Evolutionary conservation across 805 yeast species (phyloP), one percentile per base, ranked within the genome.

Genomic region (Lachancea sp.): DNA sequence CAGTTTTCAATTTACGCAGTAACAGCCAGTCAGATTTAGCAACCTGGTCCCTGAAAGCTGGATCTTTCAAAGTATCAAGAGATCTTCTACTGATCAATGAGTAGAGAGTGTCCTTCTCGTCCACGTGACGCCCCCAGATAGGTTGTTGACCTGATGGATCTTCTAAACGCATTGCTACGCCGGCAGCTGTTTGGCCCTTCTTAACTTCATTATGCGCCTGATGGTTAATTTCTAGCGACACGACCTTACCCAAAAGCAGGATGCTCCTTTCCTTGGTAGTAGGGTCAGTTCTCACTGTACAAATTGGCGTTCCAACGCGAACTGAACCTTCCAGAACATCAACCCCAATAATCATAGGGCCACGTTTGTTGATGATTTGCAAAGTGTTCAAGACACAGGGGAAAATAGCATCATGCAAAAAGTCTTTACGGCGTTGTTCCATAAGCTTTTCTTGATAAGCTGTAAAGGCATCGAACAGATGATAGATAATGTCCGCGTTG

Each of bases 281-380:
- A 31, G 97, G 96, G 60, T 90, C 96, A 31, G 71, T 69, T 64
- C 87, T 88, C 34, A 92, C 97, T 20, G 90, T 88, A 70, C 95
- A 83, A 45, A 92, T 86, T 47, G 99, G 98, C 5, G 98, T 89
- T 43, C 98, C 98, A 31, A 84, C 65, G 47, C 89, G 78, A 31
- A 92, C 74, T 34, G 83, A 71, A 57, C 99, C 99, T 61, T 92
- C 97, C 33, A 77, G 64, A 45, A 92, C 95, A 61, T 92, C 99
- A 44, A 92, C 97, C 78, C 99, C 99, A 59, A 92, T 85, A 60
- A 92, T 89, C 97, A 92, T 92, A 47, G 99, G 99, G 64, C 89
- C 87, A 69, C 98, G 85, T 71, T 90, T 90, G 80, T 92, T 92
- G 65, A 92, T 92, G 60, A 92, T 86, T 71, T 92, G 97, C 51